phyloP scores from a whole-genome alignment of 1,139 yeast species.

The Candida labiduridarum region DNA sequence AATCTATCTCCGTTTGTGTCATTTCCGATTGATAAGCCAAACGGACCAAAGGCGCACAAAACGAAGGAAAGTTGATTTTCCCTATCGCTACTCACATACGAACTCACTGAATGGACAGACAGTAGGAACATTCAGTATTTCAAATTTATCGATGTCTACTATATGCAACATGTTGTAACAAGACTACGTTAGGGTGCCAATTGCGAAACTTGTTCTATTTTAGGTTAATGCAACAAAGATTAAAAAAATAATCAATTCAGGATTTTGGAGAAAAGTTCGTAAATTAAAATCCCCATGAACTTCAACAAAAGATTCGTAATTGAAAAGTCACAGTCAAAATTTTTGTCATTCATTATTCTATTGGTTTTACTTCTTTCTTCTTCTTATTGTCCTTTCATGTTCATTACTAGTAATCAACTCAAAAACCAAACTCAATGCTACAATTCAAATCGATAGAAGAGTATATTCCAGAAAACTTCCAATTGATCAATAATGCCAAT shows the following conservation, averaged over 20 bases:
- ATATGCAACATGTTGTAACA: too few relatives aligned
- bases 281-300: background rate
- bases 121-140: too few relatives aligned
- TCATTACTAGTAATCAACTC: background rate
- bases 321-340: too few relatives aligned
- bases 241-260: background rate
- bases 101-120: too few relatives aligned
- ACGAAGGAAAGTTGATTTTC: background rate
- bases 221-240: background rate
- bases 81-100: too few relatives aligned
- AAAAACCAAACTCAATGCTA: background rate
- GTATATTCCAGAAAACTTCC: conserved; percentile 10
- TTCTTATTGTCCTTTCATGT: background rate
- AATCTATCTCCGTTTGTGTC: background rate
- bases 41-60: background rate
- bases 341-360: too few relatives aligned
- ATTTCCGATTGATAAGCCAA: background rate
- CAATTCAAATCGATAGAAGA: conserved; percentile 5
- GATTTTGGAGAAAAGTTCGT: background rate
- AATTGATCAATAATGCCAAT: background rate
- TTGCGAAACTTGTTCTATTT: background rate
- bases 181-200: too few relatives aligned
- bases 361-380: too few relatives aligned
- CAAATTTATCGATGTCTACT: too few relatives aligned
- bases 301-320: background rate